A percentile compares a stretch with the other conserved stretches of the same genome.
These are phyloP conservation scores for Linanthus parryae DNA, from an alignment of 148 eudicot species.

Conservation along the genomic window DNA sequence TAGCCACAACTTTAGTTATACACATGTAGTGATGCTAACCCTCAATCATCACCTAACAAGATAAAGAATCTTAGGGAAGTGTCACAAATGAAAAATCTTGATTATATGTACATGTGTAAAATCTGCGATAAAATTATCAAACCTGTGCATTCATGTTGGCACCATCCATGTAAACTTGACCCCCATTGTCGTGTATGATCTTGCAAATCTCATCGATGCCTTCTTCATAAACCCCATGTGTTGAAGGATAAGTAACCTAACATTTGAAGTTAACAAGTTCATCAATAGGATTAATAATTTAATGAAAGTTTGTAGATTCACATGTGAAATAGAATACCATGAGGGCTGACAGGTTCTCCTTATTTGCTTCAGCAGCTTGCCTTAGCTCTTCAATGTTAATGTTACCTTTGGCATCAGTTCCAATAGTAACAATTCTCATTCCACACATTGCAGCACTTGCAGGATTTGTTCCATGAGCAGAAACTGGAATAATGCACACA, in stretches of 20 bases:
- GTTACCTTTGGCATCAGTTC: constrained; percentile 94
- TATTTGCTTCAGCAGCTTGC: constrained; percentile 84
- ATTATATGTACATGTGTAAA: no score
- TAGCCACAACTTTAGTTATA: no score
- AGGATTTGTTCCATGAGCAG: constrained; percentile 97
- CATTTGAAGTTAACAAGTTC: constrained; percentile 6
- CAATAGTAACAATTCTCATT: constrained; percentile 85
- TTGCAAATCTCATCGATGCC: constrained; percentile 93
- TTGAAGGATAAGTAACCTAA: constrained; percentile 95
- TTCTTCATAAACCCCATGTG: constrained; percentile 97
- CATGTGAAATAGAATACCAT: constrained; percentile 41
- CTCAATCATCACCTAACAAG: no score
- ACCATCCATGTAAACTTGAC: constrained; percentile 99
- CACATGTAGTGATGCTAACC: no score
- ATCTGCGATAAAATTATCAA: constrained; percentile 2
- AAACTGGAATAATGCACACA: constrained; percentile 91
- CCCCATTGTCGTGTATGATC: constrained; percentile 95
- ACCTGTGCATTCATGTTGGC: constrained; percentile 99
- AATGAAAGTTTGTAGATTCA: background rate
- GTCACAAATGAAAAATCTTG: no score
- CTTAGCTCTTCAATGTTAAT: constrained; percentile 79
- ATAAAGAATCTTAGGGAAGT: no score
- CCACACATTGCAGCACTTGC: constrained; percentile 99
- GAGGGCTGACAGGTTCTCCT: constrained; percentile 73
- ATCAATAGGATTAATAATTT: background rate